Base-by-base conservation (phyloP, 306 rosid species). In the Pyrus pyrifolia region DNA sequence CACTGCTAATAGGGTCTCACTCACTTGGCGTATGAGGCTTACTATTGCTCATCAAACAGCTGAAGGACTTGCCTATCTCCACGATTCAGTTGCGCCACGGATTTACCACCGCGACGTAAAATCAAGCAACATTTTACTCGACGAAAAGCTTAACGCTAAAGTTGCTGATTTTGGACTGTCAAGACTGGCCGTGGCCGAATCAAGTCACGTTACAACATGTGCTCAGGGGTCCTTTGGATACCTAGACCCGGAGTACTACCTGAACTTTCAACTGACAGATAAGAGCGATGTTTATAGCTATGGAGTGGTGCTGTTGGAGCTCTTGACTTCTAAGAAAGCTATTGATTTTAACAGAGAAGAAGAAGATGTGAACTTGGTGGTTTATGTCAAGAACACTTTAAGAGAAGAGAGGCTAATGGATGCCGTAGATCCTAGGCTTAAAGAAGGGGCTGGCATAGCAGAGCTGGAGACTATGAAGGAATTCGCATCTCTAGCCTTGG, bases 271-370 rank as follows among this genome's bases (percentile, higher is more conserved):
- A n/a, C 52, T 70, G 81, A 78, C 81, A 1, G 81, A 78, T 19
- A 78, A 78, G 71, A 78, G 76, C 12, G 71, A 78, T 49, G 76
- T 70, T 51, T 70, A 78, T 62, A 71, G 71, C 70, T 78, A 70
- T 8, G 76, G 76, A 17, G 71, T 78, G 13, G 81, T 78, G 76
- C 9, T 70, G 62, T 23, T 78, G 75, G 93, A 89, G 88, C 52
- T 87, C 17, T 21, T 86, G 15, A 87, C 90, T 1, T 74, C 83
- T 2, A 73, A 83, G 78, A 87, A 86, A 61, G 94, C 82, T 1
- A 84, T 87, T 58, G 94, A 89, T 79, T 89, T 89, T 62, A 85
- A 52, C 11, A 80, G 91, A 73, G 81, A 87, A 29, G 88, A 87
- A 23, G 87, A 87, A 68, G 79, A 82, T 72, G 94, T 89, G 76